Evolutionary conservation across 2,329 filamentous ascomycete genomes (phyloP).

Genomic region (Trichoderma oligosporum): DNA sequence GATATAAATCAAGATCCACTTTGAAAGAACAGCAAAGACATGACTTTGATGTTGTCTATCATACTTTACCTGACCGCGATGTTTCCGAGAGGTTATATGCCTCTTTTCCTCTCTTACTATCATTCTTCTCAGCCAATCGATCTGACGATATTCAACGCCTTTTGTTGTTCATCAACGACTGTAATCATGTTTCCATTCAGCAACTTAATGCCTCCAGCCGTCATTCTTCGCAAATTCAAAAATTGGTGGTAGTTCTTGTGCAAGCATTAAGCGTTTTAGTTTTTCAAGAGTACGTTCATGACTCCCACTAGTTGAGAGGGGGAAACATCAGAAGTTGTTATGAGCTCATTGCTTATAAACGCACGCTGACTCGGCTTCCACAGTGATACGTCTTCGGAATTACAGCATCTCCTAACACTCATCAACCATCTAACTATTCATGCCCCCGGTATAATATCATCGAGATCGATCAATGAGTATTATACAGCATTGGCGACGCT

Average conservation of each 20-base stretch:
- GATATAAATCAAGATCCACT: slow-evolving; percentile 59
- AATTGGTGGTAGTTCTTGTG: slow-evolving; percentile 38
- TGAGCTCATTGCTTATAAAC: neutral
- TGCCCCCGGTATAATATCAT: slow-evolving; percentile 26
- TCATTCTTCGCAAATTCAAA: slow-evolving; percentile 31
- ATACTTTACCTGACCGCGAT: slow-evolving; percentile 32
- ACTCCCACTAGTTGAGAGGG: neutral
- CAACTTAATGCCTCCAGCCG: slow-evolving; percentile 34
- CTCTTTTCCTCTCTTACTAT: slow-evolving; percentile 47
- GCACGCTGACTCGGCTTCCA: slow-evolving; percentile 20
- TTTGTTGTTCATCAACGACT: slow-evolving; percentile 43
- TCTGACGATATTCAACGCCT: slow-evolving; percentile 49
- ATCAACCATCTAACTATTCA: slow-evolving; percentile 30
- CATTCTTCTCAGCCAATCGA: slow-evolving; percentile 45
- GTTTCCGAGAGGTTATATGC: slow-evolving; percentile 35
- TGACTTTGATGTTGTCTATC: slow-evolving; percentile 60
- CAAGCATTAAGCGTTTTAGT: slow-evolving; percentile 30
- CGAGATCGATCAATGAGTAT: slow-evolving; percentile 33
- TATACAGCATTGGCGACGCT: slow-evolving; percentile 40
- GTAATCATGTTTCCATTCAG: slow-evolving; percentile 35
- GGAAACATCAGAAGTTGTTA: neutral
- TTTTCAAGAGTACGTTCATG: slow-evolving; percentile 27
- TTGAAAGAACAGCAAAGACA: slow-evolving; percentile 56
- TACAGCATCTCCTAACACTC: slow-evolving; percentile 35
- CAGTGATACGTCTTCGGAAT: slow-evolving; percentile 21